Percentiles rank a stretch among this genome's conserved stretches.
phyloP scores from a whole-genome alignment of 306 rosid species.

The Delonix regia region DNA sequence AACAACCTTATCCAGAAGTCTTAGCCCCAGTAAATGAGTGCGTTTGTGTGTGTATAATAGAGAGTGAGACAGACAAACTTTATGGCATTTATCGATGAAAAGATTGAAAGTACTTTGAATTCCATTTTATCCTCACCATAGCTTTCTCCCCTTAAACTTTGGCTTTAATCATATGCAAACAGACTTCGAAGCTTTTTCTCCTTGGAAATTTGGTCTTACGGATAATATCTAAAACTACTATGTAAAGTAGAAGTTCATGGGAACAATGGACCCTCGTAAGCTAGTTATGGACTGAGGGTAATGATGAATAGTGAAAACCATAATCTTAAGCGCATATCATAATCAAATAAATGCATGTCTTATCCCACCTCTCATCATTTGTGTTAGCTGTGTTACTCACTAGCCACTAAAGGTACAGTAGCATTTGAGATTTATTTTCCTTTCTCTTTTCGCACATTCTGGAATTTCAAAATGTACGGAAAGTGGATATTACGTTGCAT shows the following conservation, averaged over 20 bases:
- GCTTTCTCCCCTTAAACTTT: slow-evolving; percentile 25
- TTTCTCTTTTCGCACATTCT: neutral
- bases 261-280: neutral
- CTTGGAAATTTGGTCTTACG: neutral
- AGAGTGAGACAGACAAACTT: slow-evolving; percentile 5
- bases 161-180: slow-evolving; percentile 36
- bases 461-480: slow-evolving; percentile 7
- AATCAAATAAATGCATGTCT: neutral
- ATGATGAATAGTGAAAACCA: neutral
- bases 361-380: slow-evolving; percentile 7
- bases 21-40: slow-evolving; percentile 8
- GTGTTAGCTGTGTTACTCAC: neutral
- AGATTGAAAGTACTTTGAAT: slow-evolving; percentile 11
- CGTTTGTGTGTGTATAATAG: neutral
- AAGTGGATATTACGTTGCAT: slow-evolving; percentile 4
- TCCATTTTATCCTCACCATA: neutral
- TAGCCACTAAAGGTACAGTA: neutral
- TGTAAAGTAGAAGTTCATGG: neutral
- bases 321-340: neutral
- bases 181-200: neutral
- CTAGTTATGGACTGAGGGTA: neutral
- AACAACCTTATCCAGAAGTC: slow-evolving; percentile 26
- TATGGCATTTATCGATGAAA: slow-evolving; percentile 17
- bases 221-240: neutral
- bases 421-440: neutral